phyloP scores from a whole-genome alignment of 495 filamentous ascomycete species.

The Massariosphaeria phaeospora region DNA sequence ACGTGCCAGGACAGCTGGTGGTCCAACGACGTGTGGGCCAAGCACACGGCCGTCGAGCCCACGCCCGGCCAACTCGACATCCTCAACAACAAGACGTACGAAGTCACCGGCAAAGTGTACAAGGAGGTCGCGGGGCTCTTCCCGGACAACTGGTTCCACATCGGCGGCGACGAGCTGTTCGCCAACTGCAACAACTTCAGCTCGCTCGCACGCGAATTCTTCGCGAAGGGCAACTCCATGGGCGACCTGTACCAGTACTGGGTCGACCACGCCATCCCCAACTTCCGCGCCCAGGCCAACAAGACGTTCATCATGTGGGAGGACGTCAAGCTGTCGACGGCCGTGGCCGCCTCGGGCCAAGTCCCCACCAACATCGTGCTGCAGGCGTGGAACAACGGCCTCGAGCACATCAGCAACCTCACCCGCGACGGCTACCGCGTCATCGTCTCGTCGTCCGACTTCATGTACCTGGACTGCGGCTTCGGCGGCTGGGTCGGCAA shows the following conservation, averaged over 20 bases:
- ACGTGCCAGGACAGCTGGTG: conserved; percentile 53
- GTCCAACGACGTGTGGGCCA: conserved; percentile 50
- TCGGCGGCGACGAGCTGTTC: conserved; percentile 53
- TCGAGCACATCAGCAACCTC: conserved; percentile 50
- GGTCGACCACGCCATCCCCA: conserved; percentile 52
- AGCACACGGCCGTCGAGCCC: conserved; percentile 54
- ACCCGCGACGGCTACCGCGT: conserved; percentile 51
- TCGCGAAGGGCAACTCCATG: conserved; percentile 48
- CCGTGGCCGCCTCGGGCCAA: conserved; percentile 37
- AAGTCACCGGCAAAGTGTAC: conserved; percentile 50
- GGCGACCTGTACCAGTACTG: conserved; percentile 53
- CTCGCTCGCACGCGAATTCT: conserved; percentile 45
- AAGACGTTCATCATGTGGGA: conserved; percentile 56
- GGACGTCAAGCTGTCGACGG: conserved; percentile 45
- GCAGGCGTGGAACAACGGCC: conserved; percentile 54
- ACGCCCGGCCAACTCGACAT: conserved; percentile 56
- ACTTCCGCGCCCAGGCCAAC: conserved; percentile 44
- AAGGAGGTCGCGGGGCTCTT: conserved; percentile 51
- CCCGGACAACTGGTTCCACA: conserved; percentile 52
- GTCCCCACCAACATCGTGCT: conserved; percentile 52
- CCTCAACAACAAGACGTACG: conserved; percentile 52
- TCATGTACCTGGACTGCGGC: conserved; percentile 56
- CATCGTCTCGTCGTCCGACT: conserved; percentile 52
- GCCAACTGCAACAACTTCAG: conserved; percentile 53
- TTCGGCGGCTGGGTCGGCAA: conserved; percentile 52